These are phyloP conservation scores for Ceratorhiza oryzae-sativae DNA, from an alignment of 1,284 basidiomycete species.

Conservation along the genomic window DNA sequence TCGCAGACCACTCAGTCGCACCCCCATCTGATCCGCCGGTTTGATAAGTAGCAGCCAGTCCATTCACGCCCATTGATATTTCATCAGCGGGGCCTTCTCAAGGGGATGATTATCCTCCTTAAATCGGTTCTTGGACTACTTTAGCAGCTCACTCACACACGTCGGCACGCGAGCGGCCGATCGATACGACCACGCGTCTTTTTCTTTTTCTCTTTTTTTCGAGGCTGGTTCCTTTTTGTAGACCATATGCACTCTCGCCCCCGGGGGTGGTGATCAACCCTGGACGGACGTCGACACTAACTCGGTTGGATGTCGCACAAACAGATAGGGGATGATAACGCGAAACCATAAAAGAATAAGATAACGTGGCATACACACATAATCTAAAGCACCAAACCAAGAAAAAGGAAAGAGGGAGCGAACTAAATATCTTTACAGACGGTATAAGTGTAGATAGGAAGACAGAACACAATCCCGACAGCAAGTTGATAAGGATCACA, in stretches of 20 bases:
- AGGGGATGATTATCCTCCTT: slow-evolving; percentile 18
- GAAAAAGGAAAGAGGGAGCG: background rate
- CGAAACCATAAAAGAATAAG: slow-evolving; percentile 38
- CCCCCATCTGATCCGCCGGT: slow-evolving; percentile 14
- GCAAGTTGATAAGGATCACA: slow-evolving; percentile 34
- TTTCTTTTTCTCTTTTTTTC: slow-evolving; percentile 1
- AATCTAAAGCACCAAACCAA: slow-evolving; percentile 14
- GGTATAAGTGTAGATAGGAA: slow-evolving; percentile 37
- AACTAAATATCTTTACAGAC: slow-evolving; percentile 38
- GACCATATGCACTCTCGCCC: slow-evolving; percentile 1
- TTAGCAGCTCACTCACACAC: slow-evolving; percentile 59
- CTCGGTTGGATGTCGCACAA: background rate
- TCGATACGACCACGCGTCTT: slow-evolving; percentile 12
- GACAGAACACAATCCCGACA: slow-evolving; percentile 38
- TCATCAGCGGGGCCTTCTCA: slow-evolving; percentile 25
- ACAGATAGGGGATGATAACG: slow-evolving; percentile 26
- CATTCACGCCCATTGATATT: slow-evolving; percentile 24
- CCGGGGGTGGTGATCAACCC: background rate
- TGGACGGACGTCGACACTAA: slow-evolving; percentile 1
- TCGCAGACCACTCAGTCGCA: background rate
- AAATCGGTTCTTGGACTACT: slow-evolving; percentile 45
- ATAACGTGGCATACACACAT: slow-evolving; percentile 37
- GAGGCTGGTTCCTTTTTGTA: background rate
- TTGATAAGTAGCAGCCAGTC: too few relatives aligned
- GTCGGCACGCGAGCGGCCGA: slow-evolving; percentile 47